Conservation (phyloP, 495 filamentous ascomycete species). For the Neurospora sp. region DNA sequence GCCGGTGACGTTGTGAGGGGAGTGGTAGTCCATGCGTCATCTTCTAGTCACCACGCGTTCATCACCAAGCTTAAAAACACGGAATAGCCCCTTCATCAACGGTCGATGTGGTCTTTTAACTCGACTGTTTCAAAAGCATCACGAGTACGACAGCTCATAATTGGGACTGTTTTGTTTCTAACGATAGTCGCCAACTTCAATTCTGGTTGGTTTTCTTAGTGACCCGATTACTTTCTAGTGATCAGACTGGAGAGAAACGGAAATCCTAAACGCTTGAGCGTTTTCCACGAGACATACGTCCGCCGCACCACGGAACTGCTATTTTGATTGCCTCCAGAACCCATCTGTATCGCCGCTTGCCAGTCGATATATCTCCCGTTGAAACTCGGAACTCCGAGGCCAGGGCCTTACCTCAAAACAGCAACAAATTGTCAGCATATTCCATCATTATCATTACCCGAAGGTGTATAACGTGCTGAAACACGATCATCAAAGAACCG, state of each 20-base stretch:
- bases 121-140: not conserved
- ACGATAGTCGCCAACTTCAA: not conserved
- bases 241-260: not conserved
- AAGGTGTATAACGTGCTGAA: not conserved
- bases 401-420: not conserved
- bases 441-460: not conserved
- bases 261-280: not conserved
- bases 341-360: not conserved
- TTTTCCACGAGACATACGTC: not conserved
- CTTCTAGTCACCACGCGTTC: not conserved
- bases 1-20: not conserved
- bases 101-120: not conserved
- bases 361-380: not conserved
- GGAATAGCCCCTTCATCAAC: not conserved
- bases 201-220: not conserved
- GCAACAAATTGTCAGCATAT: not conserved
- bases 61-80: not conserved
- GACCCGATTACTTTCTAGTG: not conserved
- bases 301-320: not conserved
- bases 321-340: not conserved
- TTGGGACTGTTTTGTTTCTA: not conserved
- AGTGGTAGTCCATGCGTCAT: not conserved
- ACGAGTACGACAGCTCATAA: not conserved
- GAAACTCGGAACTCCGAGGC: not conserved
- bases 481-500: not conserved